Evolutionary conservation across 2,329 filamentous ascomycete species (phyloP).

Genomic region (Cadophora malorum): DNA sequence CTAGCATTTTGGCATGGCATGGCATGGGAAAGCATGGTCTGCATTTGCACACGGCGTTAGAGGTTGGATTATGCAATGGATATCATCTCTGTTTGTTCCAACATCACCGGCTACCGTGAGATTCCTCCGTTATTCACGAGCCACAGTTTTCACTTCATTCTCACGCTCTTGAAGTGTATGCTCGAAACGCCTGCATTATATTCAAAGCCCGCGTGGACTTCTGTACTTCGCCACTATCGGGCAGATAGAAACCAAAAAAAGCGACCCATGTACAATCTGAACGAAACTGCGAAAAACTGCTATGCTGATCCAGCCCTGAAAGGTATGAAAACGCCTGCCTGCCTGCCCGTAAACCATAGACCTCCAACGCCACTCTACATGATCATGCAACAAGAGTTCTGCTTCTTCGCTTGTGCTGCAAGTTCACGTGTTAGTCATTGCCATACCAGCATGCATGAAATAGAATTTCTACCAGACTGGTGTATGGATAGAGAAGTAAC

Average conservation of each 20-base stretch:
- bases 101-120: not conserved
- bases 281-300: constrained; percentile 25
- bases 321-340: constrained; percentile 35
- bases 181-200: not conserved
- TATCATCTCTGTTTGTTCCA: constrained; percentile 16
- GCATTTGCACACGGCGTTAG: constrained; percentile 30
- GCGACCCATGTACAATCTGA: constrained; percentile 32
- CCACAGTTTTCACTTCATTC: not conserved
- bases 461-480: not conserved
- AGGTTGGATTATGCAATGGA: constrained; percentile 21
- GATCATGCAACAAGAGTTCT: constrained; percentile 76
- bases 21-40: constrained; percentile 1
- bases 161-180: not conserved
- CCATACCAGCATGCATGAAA: not conserved
- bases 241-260: constrained; percentile 14
- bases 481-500: not conserved
- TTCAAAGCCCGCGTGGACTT: constrained; percentile 7
- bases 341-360: constrained; percentile 2
- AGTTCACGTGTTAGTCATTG: not conserved
- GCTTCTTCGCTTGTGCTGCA: constrained; percentile 74
- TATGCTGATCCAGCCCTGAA: constrained; percentile 33
- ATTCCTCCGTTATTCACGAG: not conserved
- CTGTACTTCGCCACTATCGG: constrained; percentile 6
- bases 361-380: constrained; percentile 57
- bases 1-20: constrained; percentile 34